phyloP scores from a whole-genome alignment of 1,139 yeast species.

The Candida sp. region DNA sequence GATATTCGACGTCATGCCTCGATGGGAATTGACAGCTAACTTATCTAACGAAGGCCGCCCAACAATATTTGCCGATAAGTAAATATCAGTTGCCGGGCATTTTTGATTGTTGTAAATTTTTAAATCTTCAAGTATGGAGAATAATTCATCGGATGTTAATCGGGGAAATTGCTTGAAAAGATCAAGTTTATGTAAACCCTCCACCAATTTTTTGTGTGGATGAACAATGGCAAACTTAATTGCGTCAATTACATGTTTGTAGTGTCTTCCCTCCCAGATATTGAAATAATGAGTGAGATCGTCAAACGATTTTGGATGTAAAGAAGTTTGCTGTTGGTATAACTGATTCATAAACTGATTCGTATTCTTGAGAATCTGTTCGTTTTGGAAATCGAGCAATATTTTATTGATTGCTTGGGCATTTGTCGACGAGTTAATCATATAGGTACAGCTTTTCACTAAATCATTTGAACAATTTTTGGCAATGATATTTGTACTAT shows the following conservation, averaged over 20 bases:
- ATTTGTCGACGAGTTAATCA: conserved; percentile 19
- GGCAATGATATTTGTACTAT: conserved; percentile 19
- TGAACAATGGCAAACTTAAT: conserved; percentile 29
- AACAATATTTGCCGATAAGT: conserved; percentile 25
- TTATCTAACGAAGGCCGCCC: conserved; percentile 19
- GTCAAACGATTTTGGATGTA: conserved; percentile 12
- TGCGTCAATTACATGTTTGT: conserved; percentile 21
- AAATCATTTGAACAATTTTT: conserved; percentile 25
- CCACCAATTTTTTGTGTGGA: conserved; percentile 28
- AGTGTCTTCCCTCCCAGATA: conserved; percentile 33
- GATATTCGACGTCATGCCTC: conserved; percentile 14
- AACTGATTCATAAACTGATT: conserved; percentile 14
- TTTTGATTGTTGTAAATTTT: conserved; percentile 22
- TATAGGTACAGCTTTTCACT: conserved; percentile 18
- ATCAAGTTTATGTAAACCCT: conserved; percentile 12
- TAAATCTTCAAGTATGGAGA: conserved; percentile 15
- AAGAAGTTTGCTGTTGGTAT: conserved; percentile 9
- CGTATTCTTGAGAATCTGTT: conserved; percentile 7
- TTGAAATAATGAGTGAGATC: conserved; percentile 23
- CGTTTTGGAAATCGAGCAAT: conserved; percentile 9
- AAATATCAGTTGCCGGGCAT: conserved; percentile 24
- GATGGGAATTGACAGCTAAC: conserved; percentile 15
- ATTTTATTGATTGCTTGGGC: conserved; percentile 13
- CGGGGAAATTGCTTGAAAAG: conserved; percentile 9
- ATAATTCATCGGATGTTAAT: conserved; percentile 13